These are phyloP conservation scores for Penicillium sp. DNA, from an alignment of 2,329 filamentous ascomycete genomes.

Conservation along the genomic window DNA sequence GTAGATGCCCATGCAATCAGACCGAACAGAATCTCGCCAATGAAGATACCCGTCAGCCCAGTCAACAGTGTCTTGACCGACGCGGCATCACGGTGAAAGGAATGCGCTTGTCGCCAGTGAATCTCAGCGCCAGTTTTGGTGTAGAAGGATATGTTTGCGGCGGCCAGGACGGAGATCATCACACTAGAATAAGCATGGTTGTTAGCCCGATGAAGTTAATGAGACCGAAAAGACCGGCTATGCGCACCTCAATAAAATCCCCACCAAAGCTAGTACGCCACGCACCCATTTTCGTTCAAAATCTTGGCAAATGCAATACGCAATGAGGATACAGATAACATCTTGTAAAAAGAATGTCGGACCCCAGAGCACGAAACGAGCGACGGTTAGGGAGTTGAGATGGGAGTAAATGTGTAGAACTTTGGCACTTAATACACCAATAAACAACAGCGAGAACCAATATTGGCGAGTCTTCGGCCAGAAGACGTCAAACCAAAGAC, in stretches of 20 bases:
- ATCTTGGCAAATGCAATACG: constrained; percentile 10
- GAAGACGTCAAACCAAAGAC: constrained; percentile 16
- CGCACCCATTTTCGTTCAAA: constrained; percentile 14
- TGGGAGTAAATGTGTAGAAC: constrained; percentile 27
- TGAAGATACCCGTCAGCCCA: constrained; percentile 20
- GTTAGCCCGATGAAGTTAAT: not conserved
- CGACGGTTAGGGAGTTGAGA: constrained; percentile 18
- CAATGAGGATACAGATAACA: constrained; percentile 16
- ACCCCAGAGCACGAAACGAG: constrained; percentile 22
- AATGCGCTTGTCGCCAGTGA: constrained; percentile 27
- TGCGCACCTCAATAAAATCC: constrained; percentile 11
- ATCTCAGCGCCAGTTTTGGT: constrained; percentile 26
- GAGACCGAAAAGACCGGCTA: not conserved
- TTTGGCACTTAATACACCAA: constrained; percentile 25
- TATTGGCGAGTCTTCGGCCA: constrained; percentile 21
- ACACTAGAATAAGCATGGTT: constrained; percentile 11
- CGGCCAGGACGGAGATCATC: constrained; percentile 19
- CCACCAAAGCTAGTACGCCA: constrained; percentile 5
- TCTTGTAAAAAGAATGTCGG: constrained; percentile 27
- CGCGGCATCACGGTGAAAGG: constrained; percentile 24
- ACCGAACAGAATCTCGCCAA: constrained; percentile 20
- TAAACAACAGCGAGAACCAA: constrained; percentile 23
- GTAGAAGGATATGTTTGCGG: constrained; percentile 29
- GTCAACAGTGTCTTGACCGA: constrained; percentile 24
- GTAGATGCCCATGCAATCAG: constrained; percentile 14